Base-by-base conservation (phyloP, 208 protist species). In the Leishmania martiniquensis region DNA sequence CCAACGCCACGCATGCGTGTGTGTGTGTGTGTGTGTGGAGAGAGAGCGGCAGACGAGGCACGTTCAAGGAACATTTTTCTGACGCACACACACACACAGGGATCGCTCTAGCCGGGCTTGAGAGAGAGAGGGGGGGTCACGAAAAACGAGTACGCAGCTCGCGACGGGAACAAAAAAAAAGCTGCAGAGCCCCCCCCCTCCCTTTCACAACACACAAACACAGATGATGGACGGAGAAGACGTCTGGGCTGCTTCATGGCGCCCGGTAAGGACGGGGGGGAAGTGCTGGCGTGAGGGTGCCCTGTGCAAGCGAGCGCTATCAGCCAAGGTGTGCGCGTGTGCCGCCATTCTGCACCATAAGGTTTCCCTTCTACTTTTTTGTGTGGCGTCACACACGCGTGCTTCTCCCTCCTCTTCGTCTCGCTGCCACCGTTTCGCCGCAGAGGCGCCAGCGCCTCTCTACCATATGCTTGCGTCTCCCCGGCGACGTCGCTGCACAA, bases 1-100 rank as follows among this genome's bases (percentile, higher is more conserved):
- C n/a, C n/a, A n/a, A n/a, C n/a, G n/a, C n/a, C n/a, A n/a, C n/a
- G n/a, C n/a, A 51, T 60, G 55, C 25, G 55, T 60, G 4, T 60
- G 55, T 25, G 55, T 60, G 55, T 63, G 57, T 37, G 39, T 78
- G 39, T 54, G 66, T 32, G 66, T n/a, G n/a, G n/a, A n/a, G n/a
- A n/a, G n/a, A n/a, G n/a, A n/a, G n/a, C n/a, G n/a, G n/a, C n/a
- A n/a, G 15, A 49, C 57, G 29, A 10, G 57, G 5, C 42, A 69
- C 2, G 3, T 9, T 51, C 1, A 47, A 13, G 2, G 29, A 69
- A 9, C 17, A 29, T 39, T 51, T 69, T n/a, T n/a, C n/a, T n/a
- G n/a, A n/a, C 7, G n/a, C 55, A 9, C 55, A 17, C 55, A 37
- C 55, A 2, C 55, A 0, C 10, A 29, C 55, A n/a, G n/a, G n/a